These are phyloP conservation scores for Cladorrhinum sp. DNA, from an alignment of 2,329 filamentous ascomycete genomes.

Conservation along the genomic window DNA sequence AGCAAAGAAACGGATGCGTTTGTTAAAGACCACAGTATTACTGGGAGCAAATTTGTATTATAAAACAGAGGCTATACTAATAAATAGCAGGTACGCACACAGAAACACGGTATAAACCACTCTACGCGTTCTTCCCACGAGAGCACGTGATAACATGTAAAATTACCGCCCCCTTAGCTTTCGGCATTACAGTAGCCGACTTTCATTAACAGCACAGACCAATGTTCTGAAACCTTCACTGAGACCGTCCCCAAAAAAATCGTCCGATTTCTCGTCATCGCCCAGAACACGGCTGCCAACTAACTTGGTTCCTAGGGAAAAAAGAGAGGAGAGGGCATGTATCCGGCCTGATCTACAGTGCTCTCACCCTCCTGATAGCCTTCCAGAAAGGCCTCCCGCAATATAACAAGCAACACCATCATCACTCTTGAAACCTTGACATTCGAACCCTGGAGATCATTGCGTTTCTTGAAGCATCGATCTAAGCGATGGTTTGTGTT, in stretches of 20 bases:
- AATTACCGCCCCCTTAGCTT: not conserved
- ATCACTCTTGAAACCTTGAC: conserved; percentile 14
- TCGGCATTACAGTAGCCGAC: not conserved
- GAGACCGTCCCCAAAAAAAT: not conserved
- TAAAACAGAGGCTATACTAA: no score
- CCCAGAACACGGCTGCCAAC: not conserved
- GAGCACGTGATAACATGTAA: not conserved
- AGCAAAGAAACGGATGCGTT: no score
- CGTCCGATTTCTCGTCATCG: not conserved
- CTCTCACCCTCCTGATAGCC: not conserved
- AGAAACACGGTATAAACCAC: no score
- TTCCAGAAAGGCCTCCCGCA: not conserved
- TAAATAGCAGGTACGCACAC: no score
- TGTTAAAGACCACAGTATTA: no score
- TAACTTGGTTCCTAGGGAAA: not conserved
- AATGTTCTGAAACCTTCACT: not conserved
- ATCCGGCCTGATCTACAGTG: conserved; percentile 1
- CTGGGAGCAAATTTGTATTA: no score
- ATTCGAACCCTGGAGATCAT: conserved; percentile 19
- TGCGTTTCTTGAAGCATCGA: conserved; percentile 9
- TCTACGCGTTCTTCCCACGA: not conserved
- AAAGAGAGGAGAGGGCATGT: not conserved
- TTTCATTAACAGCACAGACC: not conserved
- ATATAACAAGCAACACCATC: conserved; percentile 14
- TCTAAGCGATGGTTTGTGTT: not conserved